Base-by-base conservation (phyloP, 1,284 basidiomycete species). In the Sporisorium iseilematis-ciliati region DNA sequence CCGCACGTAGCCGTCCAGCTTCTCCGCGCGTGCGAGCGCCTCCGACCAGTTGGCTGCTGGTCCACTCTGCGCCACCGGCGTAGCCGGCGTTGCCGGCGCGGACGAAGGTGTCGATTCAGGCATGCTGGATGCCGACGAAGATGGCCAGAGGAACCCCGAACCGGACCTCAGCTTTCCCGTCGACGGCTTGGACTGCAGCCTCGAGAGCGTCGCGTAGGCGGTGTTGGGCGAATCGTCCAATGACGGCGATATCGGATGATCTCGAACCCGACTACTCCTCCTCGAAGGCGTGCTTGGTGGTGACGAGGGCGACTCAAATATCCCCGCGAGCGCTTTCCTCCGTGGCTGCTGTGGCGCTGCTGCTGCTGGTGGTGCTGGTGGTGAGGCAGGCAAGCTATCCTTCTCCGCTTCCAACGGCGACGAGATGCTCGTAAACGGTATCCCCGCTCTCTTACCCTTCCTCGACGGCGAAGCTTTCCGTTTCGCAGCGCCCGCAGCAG, bases 1-100 rank as follows among this genome's bases (percentile, higher is more conserved):
- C 38, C 87, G 84, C 86, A 93, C 89, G 40, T 91, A 89, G 20
- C 91, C 88, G 80, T 92, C 82, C 31, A 85, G 56, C 46, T 68
- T 69, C 21, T 80, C 74, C 25, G 65, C 65, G 20, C 79, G 71
- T 10, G 75, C 71, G 4, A 76, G 43, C 25, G 65, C 59, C 50
- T 76, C 66, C 33, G 55, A 60, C 68, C 85, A 65, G 82, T 84
- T 42, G 87, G 87, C 65, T 45, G 75, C 57, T 8, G 74, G 55
- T 40, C 69, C 57, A 38, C 33, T 25, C 26, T 53, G 52, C 20
- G 71, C 23, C 14, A 10, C 29, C 31, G 14, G 35, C 35, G 35
- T 12, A 2, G 16, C 14, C 7, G 35, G 11, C 2, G 14, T n/a
- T n/a, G n/a, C 35, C 35, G 35, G 16, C 4, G 35, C 35, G 10